Base-by-base conservation (phyloP, 495 filamentous ascomycete species). In the Daldinia caldariorum region DNA sequence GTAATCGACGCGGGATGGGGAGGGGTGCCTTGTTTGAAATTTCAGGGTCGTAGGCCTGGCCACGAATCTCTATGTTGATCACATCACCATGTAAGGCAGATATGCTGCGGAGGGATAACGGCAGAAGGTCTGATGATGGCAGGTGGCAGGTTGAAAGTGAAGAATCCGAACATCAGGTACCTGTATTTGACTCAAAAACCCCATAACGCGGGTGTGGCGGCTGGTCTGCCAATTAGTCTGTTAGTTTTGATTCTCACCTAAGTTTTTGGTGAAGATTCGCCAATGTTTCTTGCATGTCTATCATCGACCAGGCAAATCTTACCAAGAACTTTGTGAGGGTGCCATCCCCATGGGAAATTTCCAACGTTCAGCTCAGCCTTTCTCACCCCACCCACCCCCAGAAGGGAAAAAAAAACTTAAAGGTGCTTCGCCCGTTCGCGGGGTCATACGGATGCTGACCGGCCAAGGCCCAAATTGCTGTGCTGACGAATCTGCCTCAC, bases 401-500 rank as follows among this genome's bases (percentile, higher is more conserved):
- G 26, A 50, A 43, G 26, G 26, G 1, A 26, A 26, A 26, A 26
- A 26, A 26, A 26, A 26, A n/a, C n/a, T n/a, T 26, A 39, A 22
- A 39, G 55, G 1, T 26, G 47, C 20, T 53, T 47, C 55, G 49
- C 59, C 54, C 58, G 64, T 72, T 72, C 69, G 69, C 67, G 69
- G 69, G 69, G 69, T 72, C 59, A 63, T 68, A 67, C 63, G 58
- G 43, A 56, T 72, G 64, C 63, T 72, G 69, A 72, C 69, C 39
- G 49, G 64, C 64, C 60, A 67, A 68, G 69, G 45, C 59, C 55
- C 26, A 26, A 41, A 60, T 71, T 39, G 63, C 55, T 64, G 13
- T 53, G 63, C 69, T 72, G 69, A 67, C 60, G 50, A 68, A 43
- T 58, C 69, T 65, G 69, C 69, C 69, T 72, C 69, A 64, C 69